These are phyloP conservation scores for Psilocybe cyanescens DNA, from an alignment of 768 basidiomycete species.

Conservation along the genomic window DNA sequence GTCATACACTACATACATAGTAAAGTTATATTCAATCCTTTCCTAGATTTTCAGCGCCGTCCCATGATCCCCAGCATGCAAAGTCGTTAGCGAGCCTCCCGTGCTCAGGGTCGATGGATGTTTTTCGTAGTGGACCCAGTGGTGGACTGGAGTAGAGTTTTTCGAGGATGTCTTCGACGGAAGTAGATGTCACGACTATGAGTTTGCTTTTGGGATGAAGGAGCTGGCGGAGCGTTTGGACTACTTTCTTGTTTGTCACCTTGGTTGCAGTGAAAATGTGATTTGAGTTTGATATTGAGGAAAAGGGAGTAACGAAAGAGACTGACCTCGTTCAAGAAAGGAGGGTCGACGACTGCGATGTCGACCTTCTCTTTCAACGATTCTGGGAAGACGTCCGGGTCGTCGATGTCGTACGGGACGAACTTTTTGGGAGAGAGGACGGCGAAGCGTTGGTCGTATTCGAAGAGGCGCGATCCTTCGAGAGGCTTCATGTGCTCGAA, in stretches of 20 bases:
- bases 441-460: conserved; percentile 45
- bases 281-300: not conserved
- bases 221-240: conserved; percentile 41
- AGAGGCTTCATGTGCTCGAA: conserved; percentile 44
- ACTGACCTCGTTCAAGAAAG: conserved; percentile 49
- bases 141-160: conserved; percentile 40
- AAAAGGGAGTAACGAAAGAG: not conserved
- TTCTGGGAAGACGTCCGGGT: conserved; percentile 42
- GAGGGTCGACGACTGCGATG: conserved; percentile 46
- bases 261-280: conserved; percentile 14
- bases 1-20: too few relatives aligned
- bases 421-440: conserved; percentile 42
- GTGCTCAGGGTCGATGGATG: conserved; percentile 38
- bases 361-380: conserved; percentile 36
- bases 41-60: conserved; percentile 39
- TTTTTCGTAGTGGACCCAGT: conserved; percentile 39
- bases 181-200: conserved; percentile 43
- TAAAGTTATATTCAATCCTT: not conserved
- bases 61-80: conserved; percentile 47
- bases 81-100: conserved; percentile 45
- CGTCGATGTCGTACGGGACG: conserved; percentile 48
- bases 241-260: conserved; percentile 44
- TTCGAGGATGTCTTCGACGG: conserved; percentile 35
- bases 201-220: conserved; percentile 42
- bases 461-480: conserved; percentile 38